These are phyloP conservation scores for Kazachstania martiniae DNA, from an alignment of 805 yeast species.

Conservation along the genomic window DNA sequence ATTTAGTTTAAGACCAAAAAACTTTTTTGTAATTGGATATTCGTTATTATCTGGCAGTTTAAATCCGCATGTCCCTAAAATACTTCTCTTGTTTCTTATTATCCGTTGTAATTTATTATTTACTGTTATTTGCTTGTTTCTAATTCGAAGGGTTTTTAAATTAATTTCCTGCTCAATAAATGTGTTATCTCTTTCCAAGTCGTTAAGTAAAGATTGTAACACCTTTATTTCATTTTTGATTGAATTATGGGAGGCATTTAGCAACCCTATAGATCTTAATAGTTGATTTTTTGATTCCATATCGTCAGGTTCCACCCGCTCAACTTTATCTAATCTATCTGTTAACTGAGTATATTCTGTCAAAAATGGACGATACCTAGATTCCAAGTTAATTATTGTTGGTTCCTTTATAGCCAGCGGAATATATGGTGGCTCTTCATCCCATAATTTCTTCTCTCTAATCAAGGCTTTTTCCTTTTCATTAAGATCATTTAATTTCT, in stretches of 20 bases:
- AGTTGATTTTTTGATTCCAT: neutral
- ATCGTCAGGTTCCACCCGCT: neutral
- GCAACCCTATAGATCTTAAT: constrained; percentile 6
- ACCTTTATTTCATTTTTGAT: constrained; percentile 12
- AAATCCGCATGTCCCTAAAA: no score
- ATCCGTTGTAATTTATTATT: constrained; percentile 12
- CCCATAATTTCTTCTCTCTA: constrained; percentile 4
- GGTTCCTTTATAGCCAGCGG: no score
- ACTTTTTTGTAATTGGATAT: constrained; percentile 4
- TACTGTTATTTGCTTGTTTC: constrained; percentile 6
- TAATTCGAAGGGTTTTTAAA: no score
- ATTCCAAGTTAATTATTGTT: no score
- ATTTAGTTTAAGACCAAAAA: constrained; percentile 12
- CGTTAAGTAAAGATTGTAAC: constrained; percentile 13
- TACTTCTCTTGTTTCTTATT: no score
- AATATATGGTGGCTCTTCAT: no score
- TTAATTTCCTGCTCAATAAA: constrained; percentile 17
- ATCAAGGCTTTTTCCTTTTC: constrained; percentile 5
- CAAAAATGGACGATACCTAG: no score
- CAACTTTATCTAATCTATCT: no score
- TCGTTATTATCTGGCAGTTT: constrained; percentile 2
- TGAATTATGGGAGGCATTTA: constrained; percentile 6
- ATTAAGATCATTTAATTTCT: constrained; percentile 7
- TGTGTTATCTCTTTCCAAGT: constrained; percentile 15
- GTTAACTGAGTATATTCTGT: no score